A percentile compares a stretch with the other conserved stretches of the same genome.
These are phyloP conservation scores for Colletotrichum horii DNA, from an alignment of 2,329 filamentous ascomycete genomes.

Conservation along the genomic window DNA sequence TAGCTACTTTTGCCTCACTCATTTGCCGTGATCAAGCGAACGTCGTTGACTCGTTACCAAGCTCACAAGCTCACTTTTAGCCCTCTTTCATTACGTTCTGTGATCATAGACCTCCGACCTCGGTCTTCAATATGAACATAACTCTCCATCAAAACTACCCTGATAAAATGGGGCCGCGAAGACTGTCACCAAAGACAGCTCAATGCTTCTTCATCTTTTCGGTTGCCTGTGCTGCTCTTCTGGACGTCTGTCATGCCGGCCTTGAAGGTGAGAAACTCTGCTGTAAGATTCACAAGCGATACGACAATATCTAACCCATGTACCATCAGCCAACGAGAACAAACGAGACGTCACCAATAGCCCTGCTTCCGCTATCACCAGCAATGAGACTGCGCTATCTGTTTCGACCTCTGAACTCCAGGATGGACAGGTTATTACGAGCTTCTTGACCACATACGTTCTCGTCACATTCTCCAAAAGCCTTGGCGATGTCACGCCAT, in stretches of 20 bases:
- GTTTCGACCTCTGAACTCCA: neutral
- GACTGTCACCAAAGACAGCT: neutral
- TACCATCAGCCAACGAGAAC: neutral
- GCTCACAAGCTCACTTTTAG: fast-evolving
- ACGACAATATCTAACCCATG: neutral
- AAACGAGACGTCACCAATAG: neutral
- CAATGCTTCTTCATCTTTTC: neutral
- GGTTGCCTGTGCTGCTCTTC: neutral
- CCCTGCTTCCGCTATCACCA: neutral
- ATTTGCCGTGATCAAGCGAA: neutral
- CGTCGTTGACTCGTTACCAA: fast-evolving
- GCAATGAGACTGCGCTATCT: neutral
- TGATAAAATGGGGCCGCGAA: neutral
- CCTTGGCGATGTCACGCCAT: neutral
- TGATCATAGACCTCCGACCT: neutral
- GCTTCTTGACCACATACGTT: neutral
- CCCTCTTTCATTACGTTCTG: neutral
- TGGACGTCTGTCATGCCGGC: fast-evolving
- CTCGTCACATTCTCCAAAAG: neutral
- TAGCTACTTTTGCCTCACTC: fast-evolving
- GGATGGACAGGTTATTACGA: neutral
- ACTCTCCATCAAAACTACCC: fast-evolving
- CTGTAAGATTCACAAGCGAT: fast-evolving
- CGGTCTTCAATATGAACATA: neutral
- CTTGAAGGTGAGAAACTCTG: fast-evolving